phyloP scores from a whole-genome alignment of 768 basidiomycete genomes.

The Strobilomyces confusus region DNA sequence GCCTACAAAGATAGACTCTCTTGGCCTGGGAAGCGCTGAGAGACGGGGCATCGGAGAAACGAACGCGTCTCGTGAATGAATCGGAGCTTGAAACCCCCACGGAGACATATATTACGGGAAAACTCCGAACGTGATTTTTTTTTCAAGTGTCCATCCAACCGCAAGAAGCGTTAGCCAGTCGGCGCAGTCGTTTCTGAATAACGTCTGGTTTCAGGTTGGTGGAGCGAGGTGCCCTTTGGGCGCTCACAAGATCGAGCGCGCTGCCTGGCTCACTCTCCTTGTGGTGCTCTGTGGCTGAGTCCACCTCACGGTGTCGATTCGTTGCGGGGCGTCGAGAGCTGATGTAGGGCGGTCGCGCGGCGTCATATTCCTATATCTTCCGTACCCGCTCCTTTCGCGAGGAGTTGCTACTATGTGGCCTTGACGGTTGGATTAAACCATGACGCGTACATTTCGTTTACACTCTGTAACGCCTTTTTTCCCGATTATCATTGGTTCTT shows the following conservation, averaged over 20 bases:
- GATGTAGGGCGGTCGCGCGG: constrained; percentile 44
- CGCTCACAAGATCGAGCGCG: constrained; percentile 49
- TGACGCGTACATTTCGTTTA: constrained; percentile 53
- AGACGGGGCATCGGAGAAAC: constrained; percentile 39
- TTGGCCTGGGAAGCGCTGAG: constrained; percentile 43
- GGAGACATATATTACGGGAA: constrained; percentile 28
- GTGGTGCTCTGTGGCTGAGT: constrained; percentile 40
- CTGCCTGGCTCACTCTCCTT: constrained; percentile 34
- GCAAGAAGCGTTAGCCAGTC: constrained; percentile 57
- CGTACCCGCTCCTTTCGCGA: constrained; percentile 44
- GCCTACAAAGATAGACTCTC: constrained; percentile 72
- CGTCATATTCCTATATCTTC: constrained; percentile 84
- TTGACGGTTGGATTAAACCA: constrained; percentile 84
- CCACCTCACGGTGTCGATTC: constrained; percentile 54
- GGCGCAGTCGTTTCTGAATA: constrained; percentile 46
- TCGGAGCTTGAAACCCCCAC: constrained; percentile 24
- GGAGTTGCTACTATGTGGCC: constrained; percentile 50
- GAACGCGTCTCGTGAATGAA: constrained; percentile 10
- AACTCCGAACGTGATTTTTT: constrained; percentile 20
- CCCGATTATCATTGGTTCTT: no score
- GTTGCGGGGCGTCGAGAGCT: constrained; percentile 37
- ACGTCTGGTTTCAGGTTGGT: constrained; percentile 68
- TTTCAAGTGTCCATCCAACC: constrained; percentile 66
- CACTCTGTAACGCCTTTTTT: not conserved
- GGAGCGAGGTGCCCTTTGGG: constrained; percentile 64